These are phyloP conservation scores for Ilyonectria robusta DNA, from an alignment of 2,329 filamentous ascomycete species.

Conservation along the genomic window DNA sequence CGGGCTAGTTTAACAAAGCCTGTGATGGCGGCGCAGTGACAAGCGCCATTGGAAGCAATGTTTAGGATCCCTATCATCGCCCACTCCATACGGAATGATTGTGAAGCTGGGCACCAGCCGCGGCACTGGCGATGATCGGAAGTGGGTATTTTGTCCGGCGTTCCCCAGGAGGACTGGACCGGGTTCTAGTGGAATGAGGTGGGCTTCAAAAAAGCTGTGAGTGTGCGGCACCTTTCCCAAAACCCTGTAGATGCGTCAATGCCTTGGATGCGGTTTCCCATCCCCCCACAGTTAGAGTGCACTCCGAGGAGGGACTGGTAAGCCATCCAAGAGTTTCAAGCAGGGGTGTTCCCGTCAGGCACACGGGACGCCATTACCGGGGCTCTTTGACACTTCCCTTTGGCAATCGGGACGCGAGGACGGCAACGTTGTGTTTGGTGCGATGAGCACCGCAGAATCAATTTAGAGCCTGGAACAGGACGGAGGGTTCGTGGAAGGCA, in stretches of 20 bases:
- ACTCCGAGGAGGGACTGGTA: slow-evolving; percentile 35
- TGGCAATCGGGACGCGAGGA: slow-evolving; percentile 3
- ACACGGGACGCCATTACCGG: slow-evolving; percentile 24
- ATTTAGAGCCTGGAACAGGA: slow-evolving; percentile 6
- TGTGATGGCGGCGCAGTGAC: slow-evolving; percentile 7
- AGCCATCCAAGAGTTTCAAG: slow-evolving; percentile 40
- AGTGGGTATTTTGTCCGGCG: slow-evolving; percentile 23
- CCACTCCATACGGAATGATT: slow-evolving; percentile 9
- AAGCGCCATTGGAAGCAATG: slow-evolving; percentile 5
- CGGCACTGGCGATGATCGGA: slow-evolving; percentile 13
- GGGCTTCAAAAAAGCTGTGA: slow-evolving; percentile 13
- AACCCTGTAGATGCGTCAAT: slow-evolving; percentile 58
- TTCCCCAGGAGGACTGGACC: slow-evolving; percentile 10
- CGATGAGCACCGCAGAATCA: slow-evolving; percentile 4
- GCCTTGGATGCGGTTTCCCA: slow-evolving; percentile 54
- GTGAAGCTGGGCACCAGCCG: slow-evolving; percentile 17
- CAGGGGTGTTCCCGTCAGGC: slow-evolving; percentile 40
- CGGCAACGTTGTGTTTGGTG: slow-evolving; percentile 16
- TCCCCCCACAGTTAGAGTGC: slow-evolving; percentile 37
- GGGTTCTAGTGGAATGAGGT: slow-evolving; percentile 13
- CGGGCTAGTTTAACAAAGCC: slow-evolving; percentile 13
- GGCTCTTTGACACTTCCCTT: slow-evolving; percentile 28
- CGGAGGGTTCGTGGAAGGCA: slow-evolving; percentile 29
- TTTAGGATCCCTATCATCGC: neutral
- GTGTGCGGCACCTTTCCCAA: slow-evolving; percentile 39